A percentile compares a stretch with the other conserved stretches of the same genome.
These are phyloP conservation scores for Tetracladium setigerum DNA, from an alignment of 495 filamentous ascomycete species.

Conservation along the genomic window DNA sequence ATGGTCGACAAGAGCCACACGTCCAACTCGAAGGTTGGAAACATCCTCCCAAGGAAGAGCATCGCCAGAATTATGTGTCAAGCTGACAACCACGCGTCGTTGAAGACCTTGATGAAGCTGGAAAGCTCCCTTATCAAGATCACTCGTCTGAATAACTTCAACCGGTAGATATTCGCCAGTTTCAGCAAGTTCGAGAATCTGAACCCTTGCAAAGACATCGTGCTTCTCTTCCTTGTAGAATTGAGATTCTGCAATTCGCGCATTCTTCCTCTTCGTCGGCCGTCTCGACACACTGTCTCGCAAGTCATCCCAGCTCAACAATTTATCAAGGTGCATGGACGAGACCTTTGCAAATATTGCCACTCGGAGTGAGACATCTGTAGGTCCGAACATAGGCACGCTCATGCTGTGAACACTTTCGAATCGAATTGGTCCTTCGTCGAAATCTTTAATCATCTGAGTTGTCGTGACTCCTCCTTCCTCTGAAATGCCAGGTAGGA, in stretches of 20 bases:
- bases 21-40: slow-evolving; percentile 63
- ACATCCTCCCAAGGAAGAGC: slow-evolving; percentile 82
- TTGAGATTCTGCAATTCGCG: slow-evolving; percentile 80
- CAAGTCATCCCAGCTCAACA: slow-evolving; percentile 99
- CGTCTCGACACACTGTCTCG: slow-evolving; percentile 55
- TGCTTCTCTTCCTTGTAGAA: slow-evolving; percentile 91
- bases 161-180: slow-evolving; percentile 86
- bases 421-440: slow-evolving; percentile 90
- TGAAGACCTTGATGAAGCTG: slow-evolving; percentile 96
- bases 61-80: slow-evolving; percentile 85
- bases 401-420: slow-evolving; percentile 99
- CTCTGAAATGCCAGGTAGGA: slow-evolving; percentile 86
- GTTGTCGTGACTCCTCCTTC: slow-evolving; percentile 89
- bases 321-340: slow-evolving; percentile 90
- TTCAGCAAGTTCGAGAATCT: slow-evolving; percentile 87
- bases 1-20: slow-evolving; percentile 73
- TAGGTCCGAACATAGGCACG: slow-evolving; percentile 76
- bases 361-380: slow-evolving; percentile 70
- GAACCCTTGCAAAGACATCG: slow-evolving; percentile 79
- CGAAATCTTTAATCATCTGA: slow-evolving; percentile 88
- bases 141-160: slow-evolving; percentile 78
- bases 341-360: slow-evolving; percentile 90
- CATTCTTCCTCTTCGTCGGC: slow-evolving; percentile 52
- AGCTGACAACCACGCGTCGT: slow-evolving; percentile 73
- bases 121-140: slow-evolving; percentile 77